Evolutionary conservation across 208 protist genomes (phyloP), one percentile per base, ranked within the genome.

Genomic region (Acanthamoeba healyi): DNA sequence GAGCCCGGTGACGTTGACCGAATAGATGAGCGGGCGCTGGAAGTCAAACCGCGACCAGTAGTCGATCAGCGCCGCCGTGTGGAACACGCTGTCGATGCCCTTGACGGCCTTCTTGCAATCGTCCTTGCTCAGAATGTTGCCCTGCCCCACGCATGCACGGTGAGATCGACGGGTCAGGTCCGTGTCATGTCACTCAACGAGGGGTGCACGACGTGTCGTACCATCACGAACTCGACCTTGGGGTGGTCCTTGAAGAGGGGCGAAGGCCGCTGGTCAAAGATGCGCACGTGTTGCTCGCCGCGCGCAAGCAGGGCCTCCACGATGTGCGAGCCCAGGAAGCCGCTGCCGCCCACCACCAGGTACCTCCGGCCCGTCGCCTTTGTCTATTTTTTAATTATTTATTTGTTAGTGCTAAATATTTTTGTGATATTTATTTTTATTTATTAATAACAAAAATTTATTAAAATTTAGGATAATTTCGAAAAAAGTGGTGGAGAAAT

Each of bases 251-350:
- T 93, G 88, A 93, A 93, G 38, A 93, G 40, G 19, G n/a, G 49
- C 26, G 36, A 63, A 4, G 24, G 65, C 44, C 94, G 94, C 40
- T 95, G 90, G 77, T 96, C 95, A 44, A 96, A 95, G 19, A 96
- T 82, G 49, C 94, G 82, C 40, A 96, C 77, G 46, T 93, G 67
- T 49, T 72, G 67, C 84, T 95, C 94, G 9, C 94, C 94, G 32
- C 90, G 82, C 2, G 40, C 56, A 24, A 95, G 90, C 44, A 96
- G 88, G 24, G 82, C 44, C 40, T 96, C 94, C 32, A 96, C 95
- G 46, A 96, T 90, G 67, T 95, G 92, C 46, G 94, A 94, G 46
- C 95, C 95, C n/a, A 96, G 79, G 79, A 96, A 96, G 34, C 95
- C 95, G 88, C 90, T 94, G 1, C 95, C 95, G 40, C 94, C 94